These are phyloP conservation scores for Chalciporus piperatus DNA, from an alignment of 768 basidiomycete genomes.

Conservation along the genomic window DNA sequence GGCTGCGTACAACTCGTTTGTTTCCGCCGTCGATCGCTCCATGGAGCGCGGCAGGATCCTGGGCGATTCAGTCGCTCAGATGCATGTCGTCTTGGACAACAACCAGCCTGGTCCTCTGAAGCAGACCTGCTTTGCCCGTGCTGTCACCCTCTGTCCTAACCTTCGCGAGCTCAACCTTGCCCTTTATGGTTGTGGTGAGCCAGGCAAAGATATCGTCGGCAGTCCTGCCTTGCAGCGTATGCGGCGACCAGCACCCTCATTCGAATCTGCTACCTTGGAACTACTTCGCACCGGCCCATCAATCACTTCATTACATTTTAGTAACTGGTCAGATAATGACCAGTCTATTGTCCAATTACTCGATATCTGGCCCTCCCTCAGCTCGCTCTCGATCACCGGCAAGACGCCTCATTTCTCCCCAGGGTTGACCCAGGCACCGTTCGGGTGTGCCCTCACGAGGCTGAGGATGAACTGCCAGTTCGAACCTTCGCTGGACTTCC, in stretches of 20 bases:
- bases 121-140: slow-evolving; percentile 55
- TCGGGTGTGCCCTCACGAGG: slow-evolving; percentile 46
- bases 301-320: slow-evolving; percentile 54
- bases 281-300: slow-evolving; percentile 53
- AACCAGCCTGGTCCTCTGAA: slow-evolving; percentile 62
- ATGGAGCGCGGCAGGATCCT: slow-evolving; percentile 49
- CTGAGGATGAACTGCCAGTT: slow-evolving; percentile 65
- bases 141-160: slow-evolving; percentile 58
- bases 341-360: slow-evolving; percentile 59
- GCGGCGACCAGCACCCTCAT: slow-evolving; percentile 50
- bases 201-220: slow-evolving; percentile 50
- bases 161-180: slow-evolving; percentile 54
- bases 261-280: slow-evolving; percentile 50
- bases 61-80: slow-evolving; percentile 49
- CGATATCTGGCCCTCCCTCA: slow-evolving; percentile 57
- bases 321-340: slow-evolving; percentile 69
- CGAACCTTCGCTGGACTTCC: slow-evolving; percentile 59
- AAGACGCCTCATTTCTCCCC: slow-evolving; percentile 50
- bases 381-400: slow-evolving; percentile 56
- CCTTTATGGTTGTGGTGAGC: slow-evolving; percentile 55
- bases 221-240: slow-evolving; percentile 45
- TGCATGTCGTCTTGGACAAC: slow-evolving; percentile 61
- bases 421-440: slow-evolving; percentile 36
- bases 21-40: slow-evolving; percentile 45
- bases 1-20: slow-evolving; percentile 53